These are phyloP conservation scores for Starmerella sp. DNA, from an alignment of 805 yeast species.

Conservation along the genomic window DNA sequence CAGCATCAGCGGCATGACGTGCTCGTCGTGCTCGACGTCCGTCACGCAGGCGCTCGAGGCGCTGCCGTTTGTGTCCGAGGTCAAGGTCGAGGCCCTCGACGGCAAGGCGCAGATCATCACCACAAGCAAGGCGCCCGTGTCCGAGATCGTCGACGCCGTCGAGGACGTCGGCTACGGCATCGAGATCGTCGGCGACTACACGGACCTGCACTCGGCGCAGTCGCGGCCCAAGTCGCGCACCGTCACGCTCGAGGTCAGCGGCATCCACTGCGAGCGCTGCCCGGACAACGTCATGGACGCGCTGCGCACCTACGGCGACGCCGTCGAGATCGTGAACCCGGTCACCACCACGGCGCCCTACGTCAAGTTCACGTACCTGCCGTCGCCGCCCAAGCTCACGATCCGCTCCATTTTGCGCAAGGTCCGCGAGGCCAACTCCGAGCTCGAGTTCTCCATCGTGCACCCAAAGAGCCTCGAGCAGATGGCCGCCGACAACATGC, in stretches of 20 bases:
- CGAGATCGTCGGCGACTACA: slow-evolving; percentile 35
- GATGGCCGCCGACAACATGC: slow-evolving; percentile 37
- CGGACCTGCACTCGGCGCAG: slow-evolving; percentile 35
- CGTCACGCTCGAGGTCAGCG: slow-evolving; percentile 45
- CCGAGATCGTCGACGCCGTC: slow-evolving; percentile 38
- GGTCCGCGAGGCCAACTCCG: slow-evolving; percentile 36
- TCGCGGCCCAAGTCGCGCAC: slow-evolving; percentile 42
- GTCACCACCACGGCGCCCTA: slow-evolving; percentile 46
- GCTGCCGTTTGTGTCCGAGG: slow-evolving; percentile 43
- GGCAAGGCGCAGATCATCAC: slow-evolving; percentile 54
- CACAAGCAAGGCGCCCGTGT: slow-evolving; percentile 30
- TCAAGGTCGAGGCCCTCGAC: slow-evolving; percentile 46
- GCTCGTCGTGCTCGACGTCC: slow-evolving; percentile 58
- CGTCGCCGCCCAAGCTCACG: slow-evolving; percentile 41
- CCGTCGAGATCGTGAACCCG: slow-evolving; percentile 45
- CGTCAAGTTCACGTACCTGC: slow-evolving; percentile 54
- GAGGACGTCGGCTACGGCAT: slow-evolving; percentile 62
- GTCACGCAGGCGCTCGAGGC: slow-evolving; percentile 36
- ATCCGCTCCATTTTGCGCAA: slow-evolving; percentile 45
- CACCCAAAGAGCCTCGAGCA: slow-evolving; percentile 53
- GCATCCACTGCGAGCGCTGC: slow-evolving; percentile 64
- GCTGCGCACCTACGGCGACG: slow-evolving; percentile 44
- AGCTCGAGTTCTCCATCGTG: slow-evolving; percentile 43
- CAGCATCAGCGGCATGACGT: slow-evolving; percentile 61
- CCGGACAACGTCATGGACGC: slow-evolving; percentile 45